Base-by-base conservation (phyloP, 768 basidiomycete genomes). In the Mycena galopus region DNA sequence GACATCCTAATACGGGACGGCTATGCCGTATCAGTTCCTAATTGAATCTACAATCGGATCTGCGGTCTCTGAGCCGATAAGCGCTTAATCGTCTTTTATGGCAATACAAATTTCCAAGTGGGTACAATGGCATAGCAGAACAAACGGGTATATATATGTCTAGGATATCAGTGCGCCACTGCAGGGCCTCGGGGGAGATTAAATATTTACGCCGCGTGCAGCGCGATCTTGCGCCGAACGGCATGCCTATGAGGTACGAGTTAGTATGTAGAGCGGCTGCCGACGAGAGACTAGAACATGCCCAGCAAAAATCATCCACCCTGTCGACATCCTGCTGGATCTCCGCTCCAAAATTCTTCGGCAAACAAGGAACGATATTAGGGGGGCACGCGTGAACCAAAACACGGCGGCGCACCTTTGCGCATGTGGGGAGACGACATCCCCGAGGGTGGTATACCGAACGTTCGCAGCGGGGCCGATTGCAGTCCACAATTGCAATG, bases 401-500 rank as follows among this genome's bases (percentile, higher is more conserved):
- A 37, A 44, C 27, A 27, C 42, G 35, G 60, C 33, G 25, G 79
- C 90, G 79, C 78, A 92, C 93, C 82, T 88, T 88, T 67, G 85
- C 80, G 77, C 93, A 94, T 5, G 77, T 81, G 11, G 83, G 84
- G 17, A 86, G 83, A 67, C 85, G 86, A 79, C 93, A 94, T 57
- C 79, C 80, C 65, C 80, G 86, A 17, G 88, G 86, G 78, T 94
- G 93, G 74, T 82, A 83, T 67, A 86, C 86, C 77, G 92, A 93
- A 75, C 86, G 86, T 79, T 91, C 88, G 82, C 93, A 94, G 39
- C 83, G 86, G 39, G 78, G 77, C 12, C 88, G 90, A 79, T 90
- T 89, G 83, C 93, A 94, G 79, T 94, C 93, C 81, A 91, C 84
- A 81, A 94, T 92, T 62, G 92, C 93, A 60, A 90, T 84, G 70